These are phyloP conservation scores for Letharia columbiana DNA, from an alignment of 495 filamentous ascomycete genomes.

Conservation along the genomic window DNA sequence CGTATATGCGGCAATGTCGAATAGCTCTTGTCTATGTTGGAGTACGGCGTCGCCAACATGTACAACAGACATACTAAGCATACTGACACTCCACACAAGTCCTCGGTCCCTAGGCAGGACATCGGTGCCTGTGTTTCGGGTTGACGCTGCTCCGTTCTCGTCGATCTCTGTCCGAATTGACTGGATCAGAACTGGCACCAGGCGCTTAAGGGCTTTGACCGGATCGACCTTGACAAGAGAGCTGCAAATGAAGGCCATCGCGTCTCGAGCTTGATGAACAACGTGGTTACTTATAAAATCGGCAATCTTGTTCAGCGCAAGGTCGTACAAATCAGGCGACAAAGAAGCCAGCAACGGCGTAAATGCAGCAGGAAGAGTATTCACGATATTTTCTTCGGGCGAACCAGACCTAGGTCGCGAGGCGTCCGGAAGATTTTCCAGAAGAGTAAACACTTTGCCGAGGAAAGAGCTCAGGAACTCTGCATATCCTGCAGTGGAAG, in stretches of 20 bases:
- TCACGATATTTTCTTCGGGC: constrained; percentile 94
- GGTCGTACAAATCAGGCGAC: constrained; percentile 89
- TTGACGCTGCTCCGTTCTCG: constrained; percentile 93
- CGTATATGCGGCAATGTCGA: constrained; percentile 91
- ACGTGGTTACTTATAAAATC: constrained; percentile 93
- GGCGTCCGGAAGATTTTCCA: constrained; percentile 92
- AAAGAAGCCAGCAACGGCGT: constrained; percentile 83
- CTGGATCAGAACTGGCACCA: constrained; percentile 80
- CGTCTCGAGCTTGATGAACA: constrained; percentile 92
- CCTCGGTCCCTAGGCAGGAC: constrained; percentile 87
- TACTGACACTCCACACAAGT: constrained; percentile 92
- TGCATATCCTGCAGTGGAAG: constrained; percentile 85
- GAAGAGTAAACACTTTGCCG: constrained; percentile 85
- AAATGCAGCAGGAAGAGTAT: constrained; percentile 86
- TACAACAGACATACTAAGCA: constrained; percentile 97
- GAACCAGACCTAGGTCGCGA: constrained; percentile 78
- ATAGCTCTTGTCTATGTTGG: constrained; percentile 76
- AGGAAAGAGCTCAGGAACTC: constrained; percentile 87
- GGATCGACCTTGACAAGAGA: constrained; percentile 90
- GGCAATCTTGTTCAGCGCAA: constrained; percentile 82
- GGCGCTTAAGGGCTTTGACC: constrained; percentile 78
- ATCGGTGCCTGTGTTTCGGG: constrained; percentile 84
- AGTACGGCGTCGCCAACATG: constrained; percentile 87
- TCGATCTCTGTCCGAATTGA: constrained; percentile 95
- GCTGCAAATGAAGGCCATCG: constrained; percentile 98